Evolutionary conservation across 2,329 filamentous ascomycete genomes (phyloP).

Genomic region (Neoascochyta sp.): DNA sequence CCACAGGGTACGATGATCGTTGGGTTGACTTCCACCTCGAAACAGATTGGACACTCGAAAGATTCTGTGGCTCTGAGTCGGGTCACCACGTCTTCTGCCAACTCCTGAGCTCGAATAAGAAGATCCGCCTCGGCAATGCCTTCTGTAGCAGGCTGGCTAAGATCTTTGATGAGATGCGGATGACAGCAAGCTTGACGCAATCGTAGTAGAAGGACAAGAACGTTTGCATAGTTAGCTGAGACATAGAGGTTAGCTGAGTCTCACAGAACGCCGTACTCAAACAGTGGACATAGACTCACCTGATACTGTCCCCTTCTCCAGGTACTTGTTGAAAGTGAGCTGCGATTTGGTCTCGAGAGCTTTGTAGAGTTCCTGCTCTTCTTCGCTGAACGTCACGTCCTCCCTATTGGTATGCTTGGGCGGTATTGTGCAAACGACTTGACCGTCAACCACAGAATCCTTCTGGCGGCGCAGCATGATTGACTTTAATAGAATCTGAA

Average conservation of each 20-base stretch:
- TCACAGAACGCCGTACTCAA: background rate
- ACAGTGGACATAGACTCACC: slow-evolving; percentile 23
- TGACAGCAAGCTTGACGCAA: slow-evolving; percentile 81
- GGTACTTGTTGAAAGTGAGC: slow-evolving; percentile 71
- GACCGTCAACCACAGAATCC: slow-evolving; percentile 71
- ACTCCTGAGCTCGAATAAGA: slow-evolving; percentile 58
- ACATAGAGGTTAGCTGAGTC: slow-evolving; percentile 3
- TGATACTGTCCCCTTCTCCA: slow-evolving; percentile 64
- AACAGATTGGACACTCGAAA: slow-evolving; percentile 80
- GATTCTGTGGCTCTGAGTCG: slow-evolving; percentile 59
- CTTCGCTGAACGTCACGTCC: slow-evolving; percentile 63
- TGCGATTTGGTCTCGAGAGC: slow-evolving; percentile 64
- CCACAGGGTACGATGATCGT: slow-evolving; percentile 79
- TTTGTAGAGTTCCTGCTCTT: slow-evolving; percentile 63
- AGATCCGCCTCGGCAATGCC: slow-evolving; percentile 53
- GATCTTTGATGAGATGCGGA: slow-evolving; percentile 66
- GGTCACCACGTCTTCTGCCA: slow-evolving; percentile 60
- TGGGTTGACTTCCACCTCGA: slow-evolving; percentile 70
- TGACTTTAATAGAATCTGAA: slow-evolving; percentile 73
- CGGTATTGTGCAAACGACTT: slow-evolving; percentile 68
- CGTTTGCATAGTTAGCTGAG: slow-evolving; percentile 67
- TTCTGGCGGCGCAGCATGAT: slow-evolving; percentile 82
- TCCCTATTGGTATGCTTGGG: slow-evolving; percentile 60
- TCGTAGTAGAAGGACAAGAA: slow-evolving; percentile 74
- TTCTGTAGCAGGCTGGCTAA: slow-evolving; percentile 62